phyloP scores from a whole-genome alignment of 306 rosid species.

The Cicer chorassanicum region DNA sequence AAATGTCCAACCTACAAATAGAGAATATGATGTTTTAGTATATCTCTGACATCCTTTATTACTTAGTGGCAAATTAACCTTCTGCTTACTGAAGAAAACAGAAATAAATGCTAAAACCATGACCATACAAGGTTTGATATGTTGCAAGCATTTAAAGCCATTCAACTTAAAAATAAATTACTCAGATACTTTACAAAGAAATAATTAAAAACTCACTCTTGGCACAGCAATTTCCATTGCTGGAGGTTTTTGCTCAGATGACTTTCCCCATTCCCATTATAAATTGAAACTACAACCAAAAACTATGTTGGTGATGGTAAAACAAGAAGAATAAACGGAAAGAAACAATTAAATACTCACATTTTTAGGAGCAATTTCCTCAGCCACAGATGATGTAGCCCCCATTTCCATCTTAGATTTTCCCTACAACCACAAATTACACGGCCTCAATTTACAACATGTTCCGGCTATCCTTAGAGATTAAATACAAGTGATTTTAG shows the following conservation, averaged over 20 bases:
- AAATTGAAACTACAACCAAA: no score
- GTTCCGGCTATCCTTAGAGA: no score
- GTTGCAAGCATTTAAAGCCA: background rate
- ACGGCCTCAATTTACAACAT: no score
- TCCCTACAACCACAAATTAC: background rate
- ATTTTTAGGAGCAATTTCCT: background rate
- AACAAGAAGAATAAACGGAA: background rate
- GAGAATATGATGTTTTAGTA: conserved; percentile 7
- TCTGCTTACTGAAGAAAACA: background rate
- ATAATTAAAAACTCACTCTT: background rate
- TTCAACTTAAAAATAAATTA: background rate
- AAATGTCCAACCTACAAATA: background rate
- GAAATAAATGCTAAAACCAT: background rate
- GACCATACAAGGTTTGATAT: conserved; percentile 5
- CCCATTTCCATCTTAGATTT: background rate
- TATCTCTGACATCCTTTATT: background rate
- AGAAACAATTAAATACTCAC: background rate
- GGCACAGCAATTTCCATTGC: no score
- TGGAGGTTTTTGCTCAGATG: no score
- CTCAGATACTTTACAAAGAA: background rate
- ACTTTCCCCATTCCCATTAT: no score
- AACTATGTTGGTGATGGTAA: background rate
- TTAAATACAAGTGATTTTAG: no score
- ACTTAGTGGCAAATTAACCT: background rate
- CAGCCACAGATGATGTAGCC: background rate